Conservation (phyloP, 352 stramenopile genomes). For the Phytophthora kernoviae region DNA sequence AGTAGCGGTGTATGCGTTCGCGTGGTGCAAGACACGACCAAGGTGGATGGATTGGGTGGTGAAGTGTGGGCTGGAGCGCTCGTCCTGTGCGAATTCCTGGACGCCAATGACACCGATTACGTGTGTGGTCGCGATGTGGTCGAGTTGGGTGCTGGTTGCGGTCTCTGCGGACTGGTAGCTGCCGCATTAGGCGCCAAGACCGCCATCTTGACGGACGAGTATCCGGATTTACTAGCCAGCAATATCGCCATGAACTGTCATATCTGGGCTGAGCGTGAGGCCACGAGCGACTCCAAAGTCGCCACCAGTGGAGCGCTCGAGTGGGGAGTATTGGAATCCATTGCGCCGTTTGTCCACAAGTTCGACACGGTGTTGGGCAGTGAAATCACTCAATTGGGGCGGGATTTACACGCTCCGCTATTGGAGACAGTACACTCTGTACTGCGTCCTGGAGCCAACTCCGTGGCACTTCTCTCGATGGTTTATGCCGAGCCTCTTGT, state of each 20-base stretch:
- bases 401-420: slow-evolving; percentile 42
- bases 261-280: slow-evolving; percentile 28
- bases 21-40: slow-evolving; percentile 58
- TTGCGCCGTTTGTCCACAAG: slow-evolving; percentile 33
- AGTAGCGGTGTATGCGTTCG: slow-evolving; percentile 26
- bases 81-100: slow-evolving; percentile 56
- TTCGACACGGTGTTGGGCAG: slow-evolving; percentile 69
- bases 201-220: slow-evolving; percentile 59
- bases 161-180: slow-evolving; percentile 55
- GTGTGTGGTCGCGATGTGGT: slow-evolving; percentile 42
- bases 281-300: slow-evolving; percentile 1
- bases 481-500: slow-evolving; percentile 42
- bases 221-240: slow-evolving; percentile 47
- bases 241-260: slow-evolving; percentile 49
- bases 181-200: slow-evolving; percentile 38
- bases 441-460: slow-evolving; percentile 27
- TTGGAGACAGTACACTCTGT: slow-evolving; percentile 47
- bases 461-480: slow-evolving; percentile 60
- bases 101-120: slow-evolving; percentile 28
- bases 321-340: slow-evolving; percentile 34
- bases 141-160: slow-evolving; percentile 64
- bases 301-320: slow-evolving; percentile 40
- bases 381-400: slow-evolving; percentile 62
- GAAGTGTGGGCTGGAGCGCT: slow-evolving; percentile 67
- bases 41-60: slow-evolving; percentile 57